Conservation (phyloP, 805 yeast species). For the Cyberlindnera sargentensis region DNA sequence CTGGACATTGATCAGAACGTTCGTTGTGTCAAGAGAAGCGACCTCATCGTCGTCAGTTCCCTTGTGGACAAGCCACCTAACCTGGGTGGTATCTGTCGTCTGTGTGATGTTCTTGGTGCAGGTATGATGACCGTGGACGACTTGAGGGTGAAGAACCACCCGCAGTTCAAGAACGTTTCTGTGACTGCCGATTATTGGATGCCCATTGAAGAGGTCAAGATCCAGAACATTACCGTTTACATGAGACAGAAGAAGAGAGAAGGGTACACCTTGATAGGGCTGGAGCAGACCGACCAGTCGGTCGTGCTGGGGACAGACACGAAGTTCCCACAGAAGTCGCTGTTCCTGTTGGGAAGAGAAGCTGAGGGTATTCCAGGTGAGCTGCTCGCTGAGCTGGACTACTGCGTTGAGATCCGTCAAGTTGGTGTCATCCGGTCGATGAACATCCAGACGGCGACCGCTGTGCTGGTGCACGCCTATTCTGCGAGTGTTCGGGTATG, state of each 20-base stretch:
- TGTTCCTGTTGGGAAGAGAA: conserved; percentile 78
- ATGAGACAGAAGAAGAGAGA: conserved; percentile 57
- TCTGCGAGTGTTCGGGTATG: conserved; percentile 27
- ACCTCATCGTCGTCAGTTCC: conserved; percentile 85
- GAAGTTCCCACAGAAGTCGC: conserved; percentile 70
- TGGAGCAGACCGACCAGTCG: conserved; percentile 92
- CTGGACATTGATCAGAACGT: conserved; percentile 47
- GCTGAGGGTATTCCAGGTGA: conserved; percentile 90
- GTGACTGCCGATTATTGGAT: conserved; percentile 95
- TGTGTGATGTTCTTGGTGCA: conserved; percentile 90
- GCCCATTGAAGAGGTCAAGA: conserved; percentile 79
- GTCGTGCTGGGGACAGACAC: conserved; percentile 56
- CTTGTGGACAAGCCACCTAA: conserved; percentile 90
- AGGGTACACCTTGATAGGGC: conserved; percentile 83
- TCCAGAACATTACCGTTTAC: conserved; percentile 45
- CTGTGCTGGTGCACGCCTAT: conserved; percentile 88
- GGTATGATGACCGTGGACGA: conserved; percentile 76
- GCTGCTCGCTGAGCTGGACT: conserved; percentile 70
- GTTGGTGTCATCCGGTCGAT: conserved; percentile 88
- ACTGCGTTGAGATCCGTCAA: conserved; percentile 87
- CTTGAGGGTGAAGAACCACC: conserved; percentile 48
- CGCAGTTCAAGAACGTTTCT: conserved; percentile 80
- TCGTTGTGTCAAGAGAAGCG: conserved; percentile 55
- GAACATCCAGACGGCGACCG: conserved; percentile 97
- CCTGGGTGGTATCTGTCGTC: conserved; percentile 87